Conservation (phyloP, 352 stramenopile genomes). For the Blastocystis sp. region DNA sequence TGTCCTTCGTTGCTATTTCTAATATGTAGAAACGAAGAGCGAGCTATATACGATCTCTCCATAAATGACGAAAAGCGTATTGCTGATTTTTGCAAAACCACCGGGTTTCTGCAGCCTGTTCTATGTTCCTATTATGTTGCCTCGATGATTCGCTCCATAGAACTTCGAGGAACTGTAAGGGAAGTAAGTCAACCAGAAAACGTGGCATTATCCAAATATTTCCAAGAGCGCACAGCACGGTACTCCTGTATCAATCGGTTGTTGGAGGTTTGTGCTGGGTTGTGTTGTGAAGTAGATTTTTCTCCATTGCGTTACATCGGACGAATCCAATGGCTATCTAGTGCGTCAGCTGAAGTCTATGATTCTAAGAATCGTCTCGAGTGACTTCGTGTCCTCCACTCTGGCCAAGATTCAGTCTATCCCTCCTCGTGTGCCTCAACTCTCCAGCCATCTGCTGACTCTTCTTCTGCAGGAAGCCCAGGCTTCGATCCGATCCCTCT, state of each 20-base stretch:
- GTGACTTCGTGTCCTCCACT: slow-evolving; percentile 3
- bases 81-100: not conserved
- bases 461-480: not conserved
- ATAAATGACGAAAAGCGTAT: not conserved
- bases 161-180: too few relatives aligned
- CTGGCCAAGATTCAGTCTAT: not conserved
- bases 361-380: not conserved
- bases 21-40: not conserved
- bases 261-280: not conserved
- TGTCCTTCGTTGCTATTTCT: not conserved
- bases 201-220: not conserved
- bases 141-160: not conserved
- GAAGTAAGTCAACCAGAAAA: not conserved
- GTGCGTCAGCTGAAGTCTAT: not conserved
- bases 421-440: not conserved
- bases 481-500: not conserved
- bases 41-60: not conserved
- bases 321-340: not conserved
- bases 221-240: not conserved
- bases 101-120: not conserved
- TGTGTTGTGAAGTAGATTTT: not conserved
- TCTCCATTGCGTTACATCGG: not conserved
- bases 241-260: slow-evolving; percentile 23
- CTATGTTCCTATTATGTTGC: not conserved
- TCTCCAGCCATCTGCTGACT: not conserved